phyloP scores from a whole-genome alignment of 768 basidiomycete species.

The Amanita subjunquillea region DNA sequence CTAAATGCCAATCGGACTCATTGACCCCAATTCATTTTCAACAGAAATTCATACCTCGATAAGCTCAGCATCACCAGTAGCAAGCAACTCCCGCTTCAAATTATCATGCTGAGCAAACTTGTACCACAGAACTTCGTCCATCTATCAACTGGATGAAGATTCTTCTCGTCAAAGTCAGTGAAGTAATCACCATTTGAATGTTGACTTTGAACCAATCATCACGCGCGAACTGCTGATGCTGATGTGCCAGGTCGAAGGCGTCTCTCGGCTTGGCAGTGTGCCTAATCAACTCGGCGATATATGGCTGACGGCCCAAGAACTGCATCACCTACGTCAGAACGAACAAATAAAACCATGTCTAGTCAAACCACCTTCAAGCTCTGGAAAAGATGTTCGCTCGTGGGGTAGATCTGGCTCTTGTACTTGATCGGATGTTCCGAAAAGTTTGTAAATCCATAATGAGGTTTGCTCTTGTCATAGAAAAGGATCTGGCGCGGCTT shows the following conservation, averaged over 20 bases:
- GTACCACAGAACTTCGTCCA: constrained; percentile 35
- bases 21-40: neutral
- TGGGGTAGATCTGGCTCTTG: constrained; percentile 34
- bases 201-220: constrained; percentile 40
- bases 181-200: constrained; percentile 26
- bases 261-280: constrained; percentile 24
- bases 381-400: constrained; percentile 44
- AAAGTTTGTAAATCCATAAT: constrained; percentile 34
- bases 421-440: constrained; percentile 30
- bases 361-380: constrained; percentile 27
- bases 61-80: constrained; percentile 34
- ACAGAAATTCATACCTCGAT: constrained; percentile 29
- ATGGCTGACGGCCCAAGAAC: constrained; percentile 30
- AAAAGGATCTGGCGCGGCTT: constrained; percentile 12
- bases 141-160: constrained; percentile 18
- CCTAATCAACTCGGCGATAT: constrained; percentile 34
- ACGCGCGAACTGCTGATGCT: constrained; percentile 25
- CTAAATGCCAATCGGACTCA: constrained; percentile 11
- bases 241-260: constrained; percentile 32
- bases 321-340: constrained; percentile 8
- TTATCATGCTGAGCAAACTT: constrained; percentile 44
- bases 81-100: constrained; percentile 30
- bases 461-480: constrained; percentile 24
- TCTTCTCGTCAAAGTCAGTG: neutral
- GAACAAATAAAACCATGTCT: neutral